Evolutionary conservation across 1,139 yeast species (phyloP), one percentile per base, ranked within the genome.

Genomic region (Blastobotrys proliferans): DNA sequence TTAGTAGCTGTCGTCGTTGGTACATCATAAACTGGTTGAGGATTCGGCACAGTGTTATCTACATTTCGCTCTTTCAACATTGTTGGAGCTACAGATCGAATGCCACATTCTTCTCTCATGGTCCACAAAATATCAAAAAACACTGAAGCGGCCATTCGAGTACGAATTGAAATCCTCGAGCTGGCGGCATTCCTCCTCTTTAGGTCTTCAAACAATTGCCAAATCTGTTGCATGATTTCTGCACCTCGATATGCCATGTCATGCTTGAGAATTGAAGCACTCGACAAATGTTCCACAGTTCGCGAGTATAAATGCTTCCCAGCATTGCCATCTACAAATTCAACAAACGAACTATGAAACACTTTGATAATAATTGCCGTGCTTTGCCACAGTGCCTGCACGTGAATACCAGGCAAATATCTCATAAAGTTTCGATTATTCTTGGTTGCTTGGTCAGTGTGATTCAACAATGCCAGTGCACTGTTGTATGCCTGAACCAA

Each of bases 241-340:
- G 95, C 82, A 0, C 95, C 85, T 51, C 97, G 74, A 62, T 84
- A 86, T 1, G 97, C 88, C 73, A 92, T 81, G 60, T 92, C 98
- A 62, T 90, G 94, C 56, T 86, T 86, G 54, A 87, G 69, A 33
- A 90, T 83, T 0, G 96, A 86, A 0, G 96, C 95, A 48, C 78
- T 77, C 41, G 81, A 77, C 1, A 92, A 80, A 38, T 85, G 66
- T 19, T 76, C 73, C 11, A 86, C 79, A 1, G 95, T 94, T 18
- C 72, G 70, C 50, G 77, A 77, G 57, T 84, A 92, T 27, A 82
- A 73, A 45, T 75, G 77, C 57, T 79, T 81, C 6, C 97, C 97
- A 0, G 80, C 71, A 1, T 76, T 79, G 30, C 79, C 66, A 61
- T 90, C 96, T 18, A 92, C 63, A 9, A 78, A 73, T 30, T 72